Conservation (phyloP, 768 basidiomycete genomes). For the Tulasnella sp. region DNA sequence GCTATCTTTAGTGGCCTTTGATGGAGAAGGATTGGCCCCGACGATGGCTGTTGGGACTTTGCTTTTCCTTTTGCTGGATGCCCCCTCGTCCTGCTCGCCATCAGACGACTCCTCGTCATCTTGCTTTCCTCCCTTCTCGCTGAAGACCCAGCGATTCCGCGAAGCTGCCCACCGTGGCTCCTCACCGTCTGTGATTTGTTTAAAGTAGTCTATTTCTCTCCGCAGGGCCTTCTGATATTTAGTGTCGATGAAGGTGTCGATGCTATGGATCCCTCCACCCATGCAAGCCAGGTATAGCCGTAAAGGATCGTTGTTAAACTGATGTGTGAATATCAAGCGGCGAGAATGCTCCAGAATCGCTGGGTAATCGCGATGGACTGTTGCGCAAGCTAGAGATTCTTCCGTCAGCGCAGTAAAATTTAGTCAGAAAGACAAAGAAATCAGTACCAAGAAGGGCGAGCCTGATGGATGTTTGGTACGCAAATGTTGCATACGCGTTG, state of each 20-base stretch:
- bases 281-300: conserved; percentile 76
- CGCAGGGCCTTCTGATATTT: conserved; percentile 83
- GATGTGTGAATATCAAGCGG: conserved; percentile 71
- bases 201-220: conserved; percentile 73
- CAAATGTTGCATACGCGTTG: conserved; percentile 58
- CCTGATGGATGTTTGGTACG: conserved; percentile 70
- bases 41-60: conserved; percentile 48
- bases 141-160: conserved; percentile 60
- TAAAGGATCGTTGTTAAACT: conserved; percentile 86
- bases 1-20: conserved; percentile 62
- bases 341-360: conserved; percentile 74
- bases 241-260: conserved; percentile 75
- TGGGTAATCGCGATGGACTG: conserved; percentile 57
- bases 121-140: conserved; percentile 32
- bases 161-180: conserved; percentile 67
- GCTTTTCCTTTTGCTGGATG: conserved; percentile 37
- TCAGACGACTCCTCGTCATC: conserved; percentile 48
- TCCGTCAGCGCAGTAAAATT: neutral
- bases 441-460: conserved; percentile 74
- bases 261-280: conserved; percentile 67
- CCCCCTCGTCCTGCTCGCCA: conserved; percentile 38
- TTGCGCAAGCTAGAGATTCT: conserved; percentile 65
- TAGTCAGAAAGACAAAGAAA: neutral
- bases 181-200: conserved; percentile 65
- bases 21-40: conserved; percentile 19